Evolutionary conservation across 371 early-diverging fungal species (phyloP).

Genomic region (Apophysomyces ossiformis): DNA sequence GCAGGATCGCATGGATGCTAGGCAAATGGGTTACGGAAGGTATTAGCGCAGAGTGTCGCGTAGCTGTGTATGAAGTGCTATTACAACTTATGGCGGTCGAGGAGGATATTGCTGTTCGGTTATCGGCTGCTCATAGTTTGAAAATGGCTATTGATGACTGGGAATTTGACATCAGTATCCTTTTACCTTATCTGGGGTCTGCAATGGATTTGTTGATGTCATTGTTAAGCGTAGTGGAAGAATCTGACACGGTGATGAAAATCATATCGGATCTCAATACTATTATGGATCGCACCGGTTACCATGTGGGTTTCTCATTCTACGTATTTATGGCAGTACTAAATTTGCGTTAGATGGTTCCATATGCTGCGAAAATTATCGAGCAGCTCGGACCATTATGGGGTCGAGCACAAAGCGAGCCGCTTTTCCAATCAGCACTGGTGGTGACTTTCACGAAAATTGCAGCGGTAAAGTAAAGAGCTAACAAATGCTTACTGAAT

Average conservation of each 20-base stretch:
- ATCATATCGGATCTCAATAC: conserved; percentile 76
- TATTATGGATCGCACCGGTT: conserved; percentile 79
- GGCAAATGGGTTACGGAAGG: conserved; percentile 90
- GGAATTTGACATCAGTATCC: conserved; percentile 81
- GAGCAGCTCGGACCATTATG: conserved; percentile 81
- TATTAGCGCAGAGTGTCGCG: conserved; percentile 65
- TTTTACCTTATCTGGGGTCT: conserved; percentile 72
- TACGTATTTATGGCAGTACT: background rate
- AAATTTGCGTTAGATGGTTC: conserved; percentile 56
- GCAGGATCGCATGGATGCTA: conserved; percentile 83
- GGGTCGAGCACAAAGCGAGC: conserved; percentile 74
- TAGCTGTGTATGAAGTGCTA: conserved; percentile 71
- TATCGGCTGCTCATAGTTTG: conserved; percentile 79
- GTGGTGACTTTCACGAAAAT: conserved; percentile 78
- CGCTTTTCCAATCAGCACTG: conserved; percentile 82
- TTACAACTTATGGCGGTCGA: conserved; percentile 68
- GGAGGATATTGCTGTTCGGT: conserved; percentile 81
- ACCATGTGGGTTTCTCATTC: conserved; percentile 46
- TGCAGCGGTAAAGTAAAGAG: conserved; percentile 51
- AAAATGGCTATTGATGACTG: conserved; percentile 80
- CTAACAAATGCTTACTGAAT: background rate
- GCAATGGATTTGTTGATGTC: conserved; percentile 60
- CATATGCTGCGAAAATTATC: conserved; percentile 74
- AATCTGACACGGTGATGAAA: conserved; percentile 79
- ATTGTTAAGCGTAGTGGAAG: conserved; percentile 70